phyloP scores from a whole-genome alignment of 768 basidiomycete species.

The Serendipita indica region DNA sequence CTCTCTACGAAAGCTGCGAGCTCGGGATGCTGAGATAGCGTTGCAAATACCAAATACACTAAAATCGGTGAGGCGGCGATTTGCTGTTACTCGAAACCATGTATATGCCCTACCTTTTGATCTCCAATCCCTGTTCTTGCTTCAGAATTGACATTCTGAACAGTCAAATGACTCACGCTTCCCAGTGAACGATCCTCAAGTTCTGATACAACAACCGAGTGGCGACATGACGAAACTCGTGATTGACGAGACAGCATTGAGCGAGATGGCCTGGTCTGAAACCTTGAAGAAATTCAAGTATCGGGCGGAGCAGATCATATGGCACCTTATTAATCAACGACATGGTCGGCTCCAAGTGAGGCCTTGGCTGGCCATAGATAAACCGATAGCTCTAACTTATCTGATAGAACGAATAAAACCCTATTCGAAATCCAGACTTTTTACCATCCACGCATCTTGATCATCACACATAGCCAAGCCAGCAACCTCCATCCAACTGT shows the following conservation, averaged over 20 bases:
- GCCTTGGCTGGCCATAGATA: background rate
- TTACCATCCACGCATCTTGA: slow-evolving; percentile 6
- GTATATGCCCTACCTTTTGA: background rate
- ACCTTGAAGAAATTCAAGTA: background rate
- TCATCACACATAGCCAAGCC: background rate
- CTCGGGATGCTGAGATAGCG: slow-evolving; percentile 37
- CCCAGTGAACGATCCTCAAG: slow-evolving; percentile 55
- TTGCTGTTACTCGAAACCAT: background rate
- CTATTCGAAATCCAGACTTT: background rate
- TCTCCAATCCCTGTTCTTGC: slow-evolving; percentile 39
- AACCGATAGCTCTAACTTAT: background rate
- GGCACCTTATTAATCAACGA: background rate
- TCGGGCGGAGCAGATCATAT: background rate
- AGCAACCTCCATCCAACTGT: background rate
- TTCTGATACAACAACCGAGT: slow-evolving; percentile 39
- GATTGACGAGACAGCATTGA: slow-evolving; percentile 41
- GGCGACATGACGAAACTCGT: slow-evolving; percentile 37
- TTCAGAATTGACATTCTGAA: slow-evolving; percentile 30
- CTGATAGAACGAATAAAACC: background rate
- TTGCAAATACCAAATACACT: slow-evolving; percentile 48
- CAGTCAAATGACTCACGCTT: background rate
- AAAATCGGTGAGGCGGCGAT: slow-evolving; percentile 19
- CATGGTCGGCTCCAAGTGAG: slow-evolving; percentile 7
- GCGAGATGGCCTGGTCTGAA: slow-evolving; percentile 39
- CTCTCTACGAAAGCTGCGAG: slow-evolving; percentile 43